A percentile compares a stretch with the other conserved stretches of the same genome.
Conservation (phyloP, 306 rosid genomes). For the Mimosa bimucronata region DNA sequence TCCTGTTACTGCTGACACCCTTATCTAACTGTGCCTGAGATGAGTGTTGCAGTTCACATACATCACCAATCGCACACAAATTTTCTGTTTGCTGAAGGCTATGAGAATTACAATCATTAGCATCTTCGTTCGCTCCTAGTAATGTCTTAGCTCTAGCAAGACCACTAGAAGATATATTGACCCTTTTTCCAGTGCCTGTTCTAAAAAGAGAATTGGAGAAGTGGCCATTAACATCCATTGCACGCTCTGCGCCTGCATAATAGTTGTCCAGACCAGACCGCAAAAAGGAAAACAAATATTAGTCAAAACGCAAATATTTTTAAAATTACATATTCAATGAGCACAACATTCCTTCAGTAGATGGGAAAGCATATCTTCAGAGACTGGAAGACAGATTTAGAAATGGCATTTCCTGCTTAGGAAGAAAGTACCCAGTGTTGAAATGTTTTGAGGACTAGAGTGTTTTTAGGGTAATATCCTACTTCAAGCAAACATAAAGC, state of each 20-base stretch:
- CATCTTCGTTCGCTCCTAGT: slow-evolving; percentile 55
- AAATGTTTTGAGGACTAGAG: background rate
- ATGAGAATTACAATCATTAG: slow-evolving; percentile 38
- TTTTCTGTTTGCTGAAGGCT: slow-evolving; percentile 35
- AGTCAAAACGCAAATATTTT: background rate
- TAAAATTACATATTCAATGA: background rate
- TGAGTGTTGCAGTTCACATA: slow-evolving; percentile 22
- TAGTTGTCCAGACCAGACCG: background rate
- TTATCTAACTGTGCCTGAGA: slow-evolving; percentile 30
- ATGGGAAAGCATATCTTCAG: background rate
- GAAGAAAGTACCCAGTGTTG: background rate
- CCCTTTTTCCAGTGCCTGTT: slow-evolving; percentile 81
- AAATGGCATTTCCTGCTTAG: background rate
- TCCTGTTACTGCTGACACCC: slow-evolving; percentile 31
- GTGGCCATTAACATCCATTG: slow-evolving; percentile 39
- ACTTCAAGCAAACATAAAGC: slow-evolving; percentile 3
- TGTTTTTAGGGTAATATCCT: background rate
- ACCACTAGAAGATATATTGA: slow-evolving; percentile 67
- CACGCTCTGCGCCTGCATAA: slow-evolving; percentile 55
- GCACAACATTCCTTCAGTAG: background rate
- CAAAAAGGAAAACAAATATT: background rate
- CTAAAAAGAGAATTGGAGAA: slow-evolving; percentile 72
- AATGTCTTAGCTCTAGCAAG: slow-evolving; percentile 70
- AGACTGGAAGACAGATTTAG: background rate
- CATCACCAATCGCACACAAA: slow-evolving; percentile 17